Conservation (phyloP, 192 early-diverging fungal genomes). For the Coemansia brasiliensis region DNA sequence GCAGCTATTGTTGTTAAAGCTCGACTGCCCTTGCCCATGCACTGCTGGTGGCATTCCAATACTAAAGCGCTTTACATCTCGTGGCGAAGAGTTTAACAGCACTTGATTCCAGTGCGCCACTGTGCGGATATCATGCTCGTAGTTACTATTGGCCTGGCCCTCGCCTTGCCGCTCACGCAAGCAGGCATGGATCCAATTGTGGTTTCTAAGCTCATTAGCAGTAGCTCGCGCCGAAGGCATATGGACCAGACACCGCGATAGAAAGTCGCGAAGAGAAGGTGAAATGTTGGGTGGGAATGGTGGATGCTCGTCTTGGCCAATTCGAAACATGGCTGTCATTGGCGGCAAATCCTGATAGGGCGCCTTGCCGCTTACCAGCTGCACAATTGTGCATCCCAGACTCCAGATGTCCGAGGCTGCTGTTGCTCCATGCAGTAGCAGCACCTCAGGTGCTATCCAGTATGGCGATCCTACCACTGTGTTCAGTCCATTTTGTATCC, state of each 20-base stretch:
- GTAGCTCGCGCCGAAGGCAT: constrained; percentile 66
- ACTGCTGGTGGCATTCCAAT: constrained; percentile 13
- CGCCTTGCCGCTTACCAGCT: constrained; percentile 68
- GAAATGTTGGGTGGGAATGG: constrained; percentile 66
- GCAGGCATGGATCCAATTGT: constrained; percentile 46
- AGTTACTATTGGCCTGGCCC: constrained; percentile 36
- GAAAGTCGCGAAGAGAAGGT: constrained; percentile 66
- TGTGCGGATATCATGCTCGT: constrained; percentile 47
- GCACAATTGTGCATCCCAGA: constrained; percentile 70
- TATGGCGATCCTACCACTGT: constrained; percentile 75
- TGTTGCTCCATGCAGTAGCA: constrained; percentile 66
- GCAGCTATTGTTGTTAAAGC: constrained; percentile 28
- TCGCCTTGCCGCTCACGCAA: constrained; percentile 39
- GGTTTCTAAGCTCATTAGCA: constrained; percentile 68
- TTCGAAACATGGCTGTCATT: constrained; percentile 69
- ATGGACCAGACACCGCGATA: constrained; percentile 76
- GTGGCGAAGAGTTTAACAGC: constrained; percentile 51
- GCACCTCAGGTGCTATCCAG: constrained; percentile 78
- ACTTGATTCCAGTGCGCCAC: constrained; percentile 55
- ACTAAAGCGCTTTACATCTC: constrained; percentile 49
- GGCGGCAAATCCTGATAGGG: constrained; percentile 70
- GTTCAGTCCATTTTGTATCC: constrained; percentile 63
- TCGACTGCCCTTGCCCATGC: constrained; percentile 18
- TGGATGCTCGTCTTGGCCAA: constrained; percentile 73
- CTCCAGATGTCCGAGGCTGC: constrained; percentile 75